phyloP scores from a whole-genome alignment of 2,329 filamentous ascomycete species.

The Colletotrichum destructivum region DNA sequence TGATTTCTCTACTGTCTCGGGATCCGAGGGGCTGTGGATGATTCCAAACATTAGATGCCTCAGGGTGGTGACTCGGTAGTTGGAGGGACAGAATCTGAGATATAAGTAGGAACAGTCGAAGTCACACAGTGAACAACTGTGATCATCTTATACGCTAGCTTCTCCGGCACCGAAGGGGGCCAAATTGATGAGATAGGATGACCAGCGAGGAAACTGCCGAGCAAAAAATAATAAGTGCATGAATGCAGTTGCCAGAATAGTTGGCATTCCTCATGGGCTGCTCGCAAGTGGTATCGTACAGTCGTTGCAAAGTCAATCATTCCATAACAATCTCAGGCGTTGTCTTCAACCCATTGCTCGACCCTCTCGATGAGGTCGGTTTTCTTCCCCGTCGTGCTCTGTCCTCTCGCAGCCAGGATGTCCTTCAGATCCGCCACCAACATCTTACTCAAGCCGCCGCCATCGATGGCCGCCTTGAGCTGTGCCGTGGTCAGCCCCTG shows the following conservation, averaged over 20 bases:
- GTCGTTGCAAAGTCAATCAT: constrained; percentile 2
- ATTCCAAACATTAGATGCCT: too few relatives aligned
- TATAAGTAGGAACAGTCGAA: too few relatives aligned
- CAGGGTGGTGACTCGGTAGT: too few relatives aligned
- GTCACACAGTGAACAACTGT: too few relatives aligned
- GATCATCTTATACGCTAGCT: too few relatives aligned
- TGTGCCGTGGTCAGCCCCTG: constrained; percentile 61
- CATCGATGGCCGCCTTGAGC: constrained; percentile 61
- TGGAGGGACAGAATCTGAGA: too few relatives aligned
- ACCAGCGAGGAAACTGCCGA: background rate
- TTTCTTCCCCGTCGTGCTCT: constrained; percentile 68
- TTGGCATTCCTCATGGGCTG: background rate
- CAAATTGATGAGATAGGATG: too few relatives aligned
- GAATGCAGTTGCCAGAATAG: background rate
- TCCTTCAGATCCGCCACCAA: constrained; percentile 69
- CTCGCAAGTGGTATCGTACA: constrained; percentile 27
- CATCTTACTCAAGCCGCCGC: constrained; percentile 66
- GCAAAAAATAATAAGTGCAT: background rate
- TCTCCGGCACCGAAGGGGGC: too few relatives aligned
- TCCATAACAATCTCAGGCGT: constrained; percentile 46
- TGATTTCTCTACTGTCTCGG: too few relatives aligned
- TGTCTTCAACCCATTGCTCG: constrained; percentile 70
- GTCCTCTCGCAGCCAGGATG: constrained; percentile 61
- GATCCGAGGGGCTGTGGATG: too few relatives aligned
- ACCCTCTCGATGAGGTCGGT: constrained; percentile 68